phyloP scores from a whole-genome alignment of 2,329 filamentous ascomycete genomes.

The Calycina marina region DNA sequence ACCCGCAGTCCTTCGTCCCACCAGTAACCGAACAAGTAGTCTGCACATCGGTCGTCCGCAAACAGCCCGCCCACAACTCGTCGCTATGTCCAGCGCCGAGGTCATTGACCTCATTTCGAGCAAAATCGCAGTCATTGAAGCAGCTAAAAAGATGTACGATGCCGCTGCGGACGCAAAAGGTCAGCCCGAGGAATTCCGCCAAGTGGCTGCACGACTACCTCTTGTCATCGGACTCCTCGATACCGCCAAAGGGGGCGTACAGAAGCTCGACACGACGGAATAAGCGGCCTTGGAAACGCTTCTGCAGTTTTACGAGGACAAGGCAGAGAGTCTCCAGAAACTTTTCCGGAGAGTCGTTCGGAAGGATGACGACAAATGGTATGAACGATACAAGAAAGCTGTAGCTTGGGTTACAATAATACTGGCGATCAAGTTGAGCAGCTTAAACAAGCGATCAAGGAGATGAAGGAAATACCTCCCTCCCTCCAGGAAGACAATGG shows the following conservation, averaged over 20 bases:
- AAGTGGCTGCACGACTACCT: slow-evolving; percentile 12
- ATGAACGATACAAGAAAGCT: slow-evolving; percentile 13
- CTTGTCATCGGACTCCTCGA: slow-evolving; percentile 9
- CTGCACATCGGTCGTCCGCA: too few species aligned
- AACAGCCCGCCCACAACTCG: too few species aligned
- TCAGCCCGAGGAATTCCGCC: slow-evolving; percentile 13
- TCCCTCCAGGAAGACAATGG: slow-evolving; percentile 5
- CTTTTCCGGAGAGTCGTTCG: slow-evolving; percentile 12
- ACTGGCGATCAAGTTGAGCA: slow-evolving; percentile 7
- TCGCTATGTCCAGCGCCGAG: slow-evolving; percentile 9
- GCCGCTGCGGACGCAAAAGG: slow-evolving; percentile 11
- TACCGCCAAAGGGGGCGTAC: slow-evolving; percentile 6
- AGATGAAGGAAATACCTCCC: slow-evolving; percentile 8
- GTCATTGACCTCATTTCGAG: slow-evolving; percentile 10
- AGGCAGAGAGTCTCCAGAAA: slow-evolving; percentile 11
- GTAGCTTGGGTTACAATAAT: slow-evolving; percentile 7
- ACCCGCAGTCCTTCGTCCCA: too few species aligned
- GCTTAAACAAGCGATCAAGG: slow-evolving; percentile 6
- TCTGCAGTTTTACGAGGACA: slow-evolving; percentile 9
- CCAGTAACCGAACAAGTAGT: too few species aligned
- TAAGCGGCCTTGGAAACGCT: slow-evolving; percentile 6
- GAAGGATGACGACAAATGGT: slow-evolving; percentile 11
- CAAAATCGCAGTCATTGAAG: slow-evolving; percentile 12
- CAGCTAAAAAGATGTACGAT: slow-evolving; percentile 11
- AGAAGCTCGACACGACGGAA: slow-evolving; percentile 6